Percentiles rank a stretch among this genome's conserved stretches.
These are phyloP conservation scores for Volutella citrinella DNA, from an alignment of 2,329 filamentous ascomycete species.

Conservation along the genomic window DNA sequence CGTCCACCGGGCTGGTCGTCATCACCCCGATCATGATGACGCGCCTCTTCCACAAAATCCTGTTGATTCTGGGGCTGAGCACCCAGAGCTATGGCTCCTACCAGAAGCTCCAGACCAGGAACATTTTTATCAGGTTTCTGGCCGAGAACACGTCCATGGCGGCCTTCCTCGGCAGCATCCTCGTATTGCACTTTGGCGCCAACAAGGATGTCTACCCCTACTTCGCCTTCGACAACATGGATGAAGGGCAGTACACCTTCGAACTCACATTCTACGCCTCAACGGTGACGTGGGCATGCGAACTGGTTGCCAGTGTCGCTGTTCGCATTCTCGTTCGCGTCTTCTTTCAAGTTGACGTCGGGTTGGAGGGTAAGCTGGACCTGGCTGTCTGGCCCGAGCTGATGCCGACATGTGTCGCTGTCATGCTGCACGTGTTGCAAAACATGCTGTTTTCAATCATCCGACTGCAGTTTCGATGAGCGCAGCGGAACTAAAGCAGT, in stretches of 20 bases:
- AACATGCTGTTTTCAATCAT: conserved; percentile 72
- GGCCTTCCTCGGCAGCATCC: conserved; percentile 63
- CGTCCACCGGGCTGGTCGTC: conserved; percentile 60
- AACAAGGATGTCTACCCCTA: conserved; percentile 70
- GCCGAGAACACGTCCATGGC: conserved; percentile 68
- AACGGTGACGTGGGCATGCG: conserved; percentile 64
- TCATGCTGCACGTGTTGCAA: conserved; percentile 66
- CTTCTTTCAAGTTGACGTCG: conserved; percentile 60
- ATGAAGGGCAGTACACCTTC: conserved; percentile 58
- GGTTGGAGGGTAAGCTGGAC: conserved; percentile 62
- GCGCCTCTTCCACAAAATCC: conserved; percentile 51
- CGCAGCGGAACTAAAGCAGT: conserved; percentile 12
- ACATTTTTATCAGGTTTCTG: conserved; percentile 65
- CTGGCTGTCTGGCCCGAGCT: conserved; percentile 65
- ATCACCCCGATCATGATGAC: conserved; percentile 65
- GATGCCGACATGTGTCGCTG: conserved; percentile 62
- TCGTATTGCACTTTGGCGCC: conserved; percentile 63
- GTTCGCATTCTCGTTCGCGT: conserved; percentile 56
- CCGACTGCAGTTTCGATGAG: conserved; percentile 53
- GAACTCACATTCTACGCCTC: conserved; percentile 61
- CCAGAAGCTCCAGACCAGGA: conserved; percentile 63
- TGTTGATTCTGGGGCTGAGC: conserved; percentile 53
- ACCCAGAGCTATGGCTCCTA: conserved; percentile 60
- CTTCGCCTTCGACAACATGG: conserved; percentile 57
- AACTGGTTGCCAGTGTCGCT: conserved; percentile 59